Evolutionary conservation across 331 rosid species (phyloP).

Genomic region (Phaseolus coccineus): DNA sequence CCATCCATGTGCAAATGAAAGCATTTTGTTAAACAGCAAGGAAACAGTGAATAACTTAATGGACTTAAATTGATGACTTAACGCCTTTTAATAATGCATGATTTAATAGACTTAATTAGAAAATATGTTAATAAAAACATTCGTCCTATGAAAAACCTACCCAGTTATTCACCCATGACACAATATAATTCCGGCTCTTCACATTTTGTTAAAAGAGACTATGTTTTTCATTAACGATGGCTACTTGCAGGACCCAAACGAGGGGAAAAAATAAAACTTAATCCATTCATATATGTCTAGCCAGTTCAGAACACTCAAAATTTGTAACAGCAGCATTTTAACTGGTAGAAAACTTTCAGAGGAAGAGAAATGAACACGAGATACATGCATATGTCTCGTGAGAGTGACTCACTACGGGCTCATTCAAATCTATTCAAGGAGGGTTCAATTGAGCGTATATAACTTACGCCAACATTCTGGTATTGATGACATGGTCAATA

Average conservation of each 20-base stretch:
- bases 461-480: conserved; percentile 25
- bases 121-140: not conserved
- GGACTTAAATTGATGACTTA: conserved; percentile 10
- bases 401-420: not conserved
- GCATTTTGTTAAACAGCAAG: conserved; percentile 22
- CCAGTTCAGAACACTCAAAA: conserved; percentile 2
- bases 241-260: conserved; percentile 19
- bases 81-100: not conserved
- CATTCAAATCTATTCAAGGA: not conserved
- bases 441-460: conserved; percentile 12
- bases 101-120: conserved; percentile 23
- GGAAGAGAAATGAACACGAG: conserved; percentile 11
- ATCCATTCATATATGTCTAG: conserved; percentile 9
- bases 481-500: conserved; percentile 5
- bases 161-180: conserved; percentile 32
- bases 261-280: not conserved
- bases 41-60: not conserved
- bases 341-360: not conserved
- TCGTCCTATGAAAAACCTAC: conserved; percentile 30
- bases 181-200: conserved; percentile 26
- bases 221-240: conserved; percentile 21
- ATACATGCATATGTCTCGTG: not conserved
- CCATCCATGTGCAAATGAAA: not conserved
- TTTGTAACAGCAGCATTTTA: not conserved
- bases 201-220: not conserved